Evolutionary conservation across 805 yeast species (phyloP), one percentile per base, ranked within the genome.

Genomic region (Saccharomyces mikatae): DNA sequence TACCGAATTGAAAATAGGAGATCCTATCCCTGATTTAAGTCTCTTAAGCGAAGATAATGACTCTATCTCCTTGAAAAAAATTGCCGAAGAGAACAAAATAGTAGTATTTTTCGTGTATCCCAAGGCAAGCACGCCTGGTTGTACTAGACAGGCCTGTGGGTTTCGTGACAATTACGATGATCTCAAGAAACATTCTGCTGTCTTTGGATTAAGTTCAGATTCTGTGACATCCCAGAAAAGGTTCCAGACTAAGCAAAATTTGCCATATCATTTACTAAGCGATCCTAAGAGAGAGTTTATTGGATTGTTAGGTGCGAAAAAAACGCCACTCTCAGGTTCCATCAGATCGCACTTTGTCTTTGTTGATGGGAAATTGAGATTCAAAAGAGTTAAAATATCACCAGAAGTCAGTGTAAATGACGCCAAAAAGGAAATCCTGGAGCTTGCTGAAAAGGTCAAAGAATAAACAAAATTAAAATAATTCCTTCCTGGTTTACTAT

Each of bases 291-390:
- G 79, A 65, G 76, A 81, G 60, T 75, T 92, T 56, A 82, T 94
- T 61, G 84, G 83, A 0, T 68, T 76, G 2, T 75, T 94, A 57
- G 97, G 97, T 4, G 96, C 96, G 24, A 86, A 84, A 64, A 92
- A 91, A 74, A 65, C 76, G 1, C 89, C 95, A 31, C 71, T 76
- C 21, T 67, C 73, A 14, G 96, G 96, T 4, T 81, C 86, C 50
- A 80, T 83, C 53, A 81, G 99, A 67, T 88, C 96, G n/a, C 96
- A 92, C 66, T 91, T 96, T 89, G 80, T 92, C 47, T 87, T 94
- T 69, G 80, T 77, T 46, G 84, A 89, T 65, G 97, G 97, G 13
- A 78, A 81, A 58, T 76, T 90, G 61, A 70, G 61, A 30, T 64
- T 64, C 31, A 73, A 72, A 52, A 70, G 73, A 50, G 62, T 76